Percentiles rank a stretch among this genome's conserved stretches.
phyloP scores from a whole-genome alignment of 257 asterid genomes.

The Solanum habrochaites region DNA sequence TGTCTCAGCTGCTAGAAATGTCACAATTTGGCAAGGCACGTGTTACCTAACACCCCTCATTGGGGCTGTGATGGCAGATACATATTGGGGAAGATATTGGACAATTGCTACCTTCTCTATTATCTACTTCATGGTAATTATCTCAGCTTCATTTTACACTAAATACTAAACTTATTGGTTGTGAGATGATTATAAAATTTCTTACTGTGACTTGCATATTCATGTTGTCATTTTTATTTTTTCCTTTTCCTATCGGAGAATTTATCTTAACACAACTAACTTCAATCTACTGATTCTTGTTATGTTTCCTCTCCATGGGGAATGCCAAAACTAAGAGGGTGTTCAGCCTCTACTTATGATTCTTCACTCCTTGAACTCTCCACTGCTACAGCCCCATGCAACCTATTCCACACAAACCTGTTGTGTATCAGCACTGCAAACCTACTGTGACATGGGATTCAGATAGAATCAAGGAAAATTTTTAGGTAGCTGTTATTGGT shows the following conservation, averaged over 20 bases:
- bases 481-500: no score
- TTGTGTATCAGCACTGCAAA: no score
- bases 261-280: neutral
- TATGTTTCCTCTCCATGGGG: neutral
- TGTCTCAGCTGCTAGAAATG: constrained; percentile 77
- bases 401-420: no score
- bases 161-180: neutral
- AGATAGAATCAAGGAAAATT: no score
- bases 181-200: neutral
- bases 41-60: constrained; percentile 81
- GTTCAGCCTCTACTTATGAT: no score
- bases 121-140: constrained; percentile 49
- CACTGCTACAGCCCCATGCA: no score
- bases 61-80: constrained; percentile 91
- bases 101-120: constrained; percentile 92
- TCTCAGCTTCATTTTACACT: neutral
- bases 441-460: no score
- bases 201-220: neutral
- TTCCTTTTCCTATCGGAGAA: neutral
- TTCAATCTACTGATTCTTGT: neutral
- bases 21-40: constrained; percentile 92
- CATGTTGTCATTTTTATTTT: neutral
- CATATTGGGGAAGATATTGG: constrained; percentile 97
- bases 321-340: neutral
- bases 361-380: no score